Conservation (phyloP, 2,329 filamentous ascomycete species). For the Amphichorda felina region DNA sequence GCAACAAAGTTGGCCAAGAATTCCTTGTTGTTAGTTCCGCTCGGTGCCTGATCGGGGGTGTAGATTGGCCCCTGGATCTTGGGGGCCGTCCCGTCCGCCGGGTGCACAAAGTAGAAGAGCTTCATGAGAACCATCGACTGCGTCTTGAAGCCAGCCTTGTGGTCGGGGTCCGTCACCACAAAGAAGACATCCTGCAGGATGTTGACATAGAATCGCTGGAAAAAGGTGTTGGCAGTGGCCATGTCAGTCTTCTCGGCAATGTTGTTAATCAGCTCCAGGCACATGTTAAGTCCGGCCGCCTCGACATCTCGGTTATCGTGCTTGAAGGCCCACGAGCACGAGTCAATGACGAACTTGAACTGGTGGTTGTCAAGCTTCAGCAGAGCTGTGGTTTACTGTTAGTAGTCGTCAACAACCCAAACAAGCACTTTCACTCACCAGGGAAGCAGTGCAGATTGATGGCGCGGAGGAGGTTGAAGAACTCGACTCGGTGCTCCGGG, state of each 20-base stretch:
- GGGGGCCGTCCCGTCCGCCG: conserved; percentile 52
- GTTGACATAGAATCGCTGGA: conserved; percentile 92
- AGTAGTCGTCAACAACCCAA: conserved; percentile 2
- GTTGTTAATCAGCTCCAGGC: conserved; percentile 91
- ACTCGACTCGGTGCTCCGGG: conserved; percentile 97
- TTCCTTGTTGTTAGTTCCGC: conserved; percentile 79
- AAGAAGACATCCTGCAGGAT: conserved; percentile 98
- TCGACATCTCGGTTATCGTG: conserved; percentile 98
- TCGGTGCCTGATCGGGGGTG: conserved; percentile 65
- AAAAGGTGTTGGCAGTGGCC: conserved; percentile 84
- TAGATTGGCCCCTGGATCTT: conserved; percentile 94
- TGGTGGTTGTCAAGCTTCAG: conserved; percentile 90
- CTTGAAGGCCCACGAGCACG: conserved; percentile 99
- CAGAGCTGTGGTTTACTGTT: conserved; percentile 41
- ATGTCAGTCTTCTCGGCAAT: conserved; percentile 87
- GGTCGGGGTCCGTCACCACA: conserved; percentile 91
- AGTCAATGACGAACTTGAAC: conserved; percentile 99
- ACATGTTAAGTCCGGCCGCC: conserved; percentile 94
- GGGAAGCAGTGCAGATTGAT: conserved; percentile 98
- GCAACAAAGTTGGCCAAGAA: conserved; percentile 84
- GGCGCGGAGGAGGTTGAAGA: conserved; percentile 91
- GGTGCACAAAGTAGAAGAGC: conserved; percentile 92
- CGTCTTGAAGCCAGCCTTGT: conserved; percentile 98
- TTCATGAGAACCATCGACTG: conserved; percentile 88
- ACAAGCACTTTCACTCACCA: conserved; percentile 29